A percentile compares a stretch with the other conserved stretches of the same genome.
Evolutionary conservation across 345 rosid genomes (phyloP).

Genomic region (Lepidium sativum): DNA sequence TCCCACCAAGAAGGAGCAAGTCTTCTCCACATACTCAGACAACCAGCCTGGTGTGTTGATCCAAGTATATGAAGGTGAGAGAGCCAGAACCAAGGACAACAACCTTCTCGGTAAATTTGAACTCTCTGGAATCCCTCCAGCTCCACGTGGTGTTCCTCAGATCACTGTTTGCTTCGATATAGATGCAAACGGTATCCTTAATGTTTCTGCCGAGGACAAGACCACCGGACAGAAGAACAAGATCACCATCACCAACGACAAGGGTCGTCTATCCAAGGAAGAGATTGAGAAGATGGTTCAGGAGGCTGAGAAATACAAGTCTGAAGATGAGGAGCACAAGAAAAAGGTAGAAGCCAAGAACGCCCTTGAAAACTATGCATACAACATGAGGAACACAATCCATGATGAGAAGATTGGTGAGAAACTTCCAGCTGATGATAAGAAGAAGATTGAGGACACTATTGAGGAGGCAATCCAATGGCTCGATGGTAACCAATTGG

Average conservation of each 20-base stretch:
- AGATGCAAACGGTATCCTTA: slow-evolving; percentile 22
- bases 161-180: slow-evolving; percentile 24
- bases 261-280: slow-evolving; percentile 46
- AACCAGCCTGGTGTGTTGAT: slow-evolving; percentile 29
- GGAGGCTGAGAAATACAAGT: slow-evolving; percentile 48
- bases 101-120: slow-evolving; percentile 32
- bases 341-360: slow-evolving; percentile 49
- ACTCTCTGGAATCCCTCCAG: slow-evolving; percentile 32
- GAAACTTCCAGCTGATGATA: slow-evolving; percentile 35
- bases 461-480: slow-evolving; percentile 40
- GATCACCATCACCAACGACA: slow-evolving; percentile 48
- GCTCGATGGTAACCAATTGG: slow-evolving; percentile 46
- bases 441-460: slow-evolving; percentile 43
- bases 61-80: slow-evolving; percentile 33
- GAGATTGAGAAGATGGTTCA: slow-evolving; percentile 52
- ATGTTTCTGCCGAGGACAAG: slow-evolving; percentile 44
- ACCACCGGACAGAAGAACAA: slow-evolving; percentile 49
- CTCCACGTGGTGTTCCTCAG: slow-evolving; percentile 32
- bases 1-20: slow-evolving; percentile 28
- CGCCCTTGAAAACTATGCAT: slow-evolving; percentile 38
- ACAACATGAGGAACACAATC: slow-evolving; percentile 49
- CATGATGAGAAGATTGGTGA: slow-evolving; percentile 42
- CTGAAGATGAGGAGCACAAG: slow-evolving; percentile 45
- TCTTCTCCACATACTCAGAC: slow-evolving; percentile 28
- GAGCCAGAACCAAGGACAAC: slow-evolving; percentile 34